Conservation (phyloP, 129 eudicot genomes). For the Rutidosis leptorrhynchoides region DNA sequence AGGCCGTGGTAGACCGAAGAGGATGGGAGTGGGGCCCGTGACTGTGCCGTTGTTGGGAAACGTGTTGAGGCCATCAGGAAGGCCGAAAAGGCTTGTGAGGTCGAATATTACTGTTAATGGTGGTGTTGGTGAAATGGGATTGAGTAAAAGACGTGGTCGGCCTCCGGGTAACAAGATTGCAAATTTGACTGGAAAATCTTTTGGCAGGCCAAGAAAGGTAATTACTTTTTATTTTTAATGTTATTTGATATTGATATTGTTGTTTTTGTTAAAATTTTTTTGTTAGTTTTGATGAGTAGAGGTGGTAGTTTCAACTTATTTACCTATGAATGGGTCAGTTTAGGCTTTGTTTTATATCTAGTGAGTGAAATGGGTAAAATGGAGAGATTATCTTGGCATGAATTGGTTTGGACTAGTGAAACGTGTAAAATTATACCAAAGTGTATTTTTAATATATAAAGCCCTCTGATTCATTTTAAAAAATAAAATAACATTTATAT, state of each 20-base stretch:
- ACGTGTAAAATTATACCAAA: neutral
- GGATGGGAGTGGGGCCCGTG: constrained; percentile 31
- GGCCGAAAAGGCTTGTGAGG: constrained; percentile 55
- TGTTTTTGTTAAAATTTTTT: neutral
- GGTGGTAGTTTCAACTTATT: neutral
- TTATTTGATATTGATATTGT: too few relatives aligned
- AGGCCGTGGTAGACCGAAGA: constrained; percentile 44
- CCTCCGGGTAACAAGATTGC: constrained; percentile 41
- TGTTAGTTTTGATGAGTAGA: neutral
- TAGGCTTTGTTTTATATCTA: neutral
- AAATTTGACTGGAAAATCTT: constrained; percentile 48
- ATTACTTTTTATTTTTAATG: neutral
- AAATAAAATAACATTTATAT: too few relatives aligned
- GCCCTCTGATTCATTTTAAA: neutral
- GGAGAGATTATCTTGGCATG: neutral
- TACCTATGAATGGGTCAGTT: neutral
- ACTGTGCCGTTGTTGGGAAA: constrained; percentile 52
- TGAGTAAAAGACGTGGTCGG: constrained; percentile 52
- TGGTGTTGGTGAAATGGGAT: constrained; percentile 27
- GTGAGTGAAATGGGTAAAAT: neutral
- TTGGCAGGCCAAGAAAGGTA: constrained; percentile 84
- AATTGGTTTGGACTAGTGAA: neutral
- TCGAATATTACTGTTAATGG: constrained; percentile 37
- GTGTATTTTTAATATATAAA: neutral
- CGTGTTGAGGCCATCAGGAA: constrained; percentile 48